A percentile compares a stretch with the other conserved stretches of the same genome.
Evolutionary conservation across 805 yeast genomes (phyloP).

Genomic region (Candida schatavii): DNA sequence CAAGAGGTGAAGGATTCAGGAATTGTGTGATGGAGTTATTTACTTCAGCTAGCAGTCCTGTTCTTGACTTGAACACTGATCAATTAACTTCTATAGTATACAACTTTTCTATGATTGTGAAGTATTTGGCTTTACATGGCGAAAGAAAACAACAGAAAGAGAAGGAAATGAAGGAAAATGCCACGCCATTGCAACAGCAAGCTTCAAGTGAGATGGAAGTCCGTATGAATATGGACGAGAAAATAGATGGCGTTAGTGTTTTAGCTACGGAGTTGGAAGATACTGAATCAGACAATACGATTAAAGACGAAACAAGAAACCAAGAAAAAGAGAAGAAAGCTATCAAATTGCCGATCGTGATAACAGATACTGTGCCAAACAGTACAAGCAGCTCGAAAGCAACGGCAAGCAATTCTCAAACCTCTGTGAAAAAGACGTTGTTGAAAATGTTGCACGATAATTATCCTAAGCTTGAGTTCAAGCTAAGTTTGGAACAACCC

Average conservation of each 20-base stretch:
- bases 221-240: background rate
- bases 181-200: constrained; percentile 4
- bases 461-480: constrained; percentile 30
- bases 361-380: background rate
- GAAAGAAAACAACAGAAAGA: constrained; percentile 1
- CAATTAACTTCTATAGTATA: constrained; percentile 32
- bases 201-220: background rate
- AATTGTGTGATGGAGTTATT: constrained; percentile 36
- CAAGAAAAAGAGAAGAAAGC: background rate
- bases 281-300: constrained; percentile 10
- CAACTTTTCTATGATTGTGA: constrained; percentile 29
- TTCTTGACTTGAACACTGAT: constrained; percentile 33
- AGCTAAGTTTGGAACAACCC: constrained; percentile 32
- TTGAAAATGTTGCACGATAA: constrained; percentile 25
- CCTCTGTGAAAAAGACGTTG: constrained; percentile 12
- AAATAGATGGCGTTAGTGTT: background rate
- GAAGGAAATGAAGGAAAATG: background rate
- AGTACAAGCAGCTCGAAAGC: background rate
- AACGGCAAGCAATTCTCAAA: background rate
- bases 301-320: constrained; percentile 1
- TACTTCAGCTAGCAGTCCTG: constrained; percentile 36
- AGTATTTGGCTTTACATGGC: constrained; percentile 19
- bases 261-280: background rate
- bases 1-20: constrained; percentile 34
- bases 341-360: background rate